Evolutionary conservation across 2,329 filamentous ascomycete species (phyloP), one percentile per base, ranked within the genome.

Genomic region (Aspergillus pseudonomiae): DNA sequence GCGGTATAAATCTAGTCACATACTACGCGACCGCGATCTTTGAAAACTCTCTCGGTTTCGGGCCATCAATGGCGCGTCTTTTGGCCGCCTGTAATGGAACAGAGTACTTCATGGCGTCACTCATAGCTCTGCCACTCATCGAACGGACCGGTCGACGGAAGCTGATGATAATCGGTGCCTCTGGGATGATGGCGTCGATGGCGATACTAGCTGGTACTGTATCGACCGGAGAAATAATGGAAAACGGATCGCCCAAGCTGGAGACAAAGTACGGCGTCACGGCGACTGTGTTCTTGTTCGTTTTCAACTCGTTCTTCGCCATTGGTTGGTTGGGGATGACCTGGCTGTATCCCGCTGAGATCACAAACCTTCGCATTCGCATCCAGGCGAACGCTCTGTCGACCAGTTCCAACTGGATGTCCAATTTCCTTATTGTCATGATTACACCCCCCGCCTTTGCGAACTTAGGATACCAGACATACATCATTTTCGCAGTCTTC

Each of bases 231-330:
- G 46, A n/a, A 3, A 41, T 30, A 21, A 12, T 48, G 16, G 48
- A 59, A 14, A 63, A 59, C 7, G 61, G 56, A 11, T 56, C 61
- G 11, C 56, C 61, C 1, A 32, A 16, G 48, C 39, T 59, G 2
- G 60, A 61, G 12, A 61, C 54, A 4, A 32, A 26, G 14, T 57
- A 61, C n/a, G 60, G 53, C 6, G 53, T 61, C 14, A 61, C 60
- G 3, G 60, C 60, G 2, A 63, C 57, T 9, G 71, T 72, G 2
- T 75, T 74, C 60, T 63, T 90, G 16, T 90, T 90, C 74, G 84
- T 86, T 4, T 90, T 89, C 76, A 89, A 89, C 64, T 87, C 87
- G 0, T 88, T 86, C 62, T 90, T 89, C 64, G 88, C 86, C 24
- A 84, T 87, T 0, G 88, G 85, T 0, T 89, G 86, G 85, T 73